Base-by-base conservation (phyloP, 106 monocot genomes). In the Allium sativum region DNA sequence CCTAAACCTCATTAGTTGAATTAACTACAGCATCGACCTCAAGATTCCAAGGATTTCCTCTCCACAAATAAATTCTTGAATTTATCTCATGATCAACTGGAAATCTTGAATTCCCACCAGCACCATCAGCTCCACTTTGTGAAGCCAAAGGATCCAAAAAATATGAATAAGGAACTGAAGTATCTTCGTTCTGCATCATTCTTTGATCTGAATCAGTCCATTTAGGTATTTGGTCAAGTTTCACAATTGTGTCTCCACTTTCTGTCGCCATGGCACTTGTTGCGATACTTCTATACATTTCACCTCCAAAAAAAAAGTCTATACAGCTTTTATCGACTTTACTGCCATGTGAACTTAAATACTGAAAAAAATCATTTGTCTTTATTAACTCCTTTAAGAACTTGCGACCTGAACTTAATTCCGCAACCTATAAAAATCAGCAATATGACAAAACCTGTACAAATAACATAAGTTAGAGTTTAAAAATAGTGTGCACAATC, bases 11-110 rank as follows among this genome's bases (percentile, higher is more conserved):
- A 59, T 92, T 98, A 55, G 80, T 92, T 21, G 98, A 98, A 79
- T 98, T 98, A 45, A 98, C 92, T 5, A 98, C 98, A 11, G 98
- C 98, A 72, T 98, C 92, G n/a, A 92, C 92, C 74, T 98, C 98
- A 6, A 98, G 80, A 69, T 81, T 92, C 98, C 98, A 98, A 18
- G 98, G 98, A 46, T 92, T 62, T 9, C 98, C 98, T n/a, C 98
- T 75, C 98, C 98, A 98, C 10, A 98, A 72, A 40, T 88, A 98
- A 55, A 98, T 77, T 74, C 75, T 88, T 21, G 82, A 84, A 66
- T 98, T 98, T 58, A 92, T 83, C 59, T 98, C 98, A 16, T 85
- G 82, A 60, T 88, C 85, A 4, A 98, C 85, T 7, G 98, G 98
- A 67, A 98, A 98, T 68, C 82, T 85, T 44, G 92, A 98, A 15